These are phyloP conservation scores for Arabis hirsuta DNA, from an alignment of 345 rosid species.

Conservation along the genomic window DNA sequence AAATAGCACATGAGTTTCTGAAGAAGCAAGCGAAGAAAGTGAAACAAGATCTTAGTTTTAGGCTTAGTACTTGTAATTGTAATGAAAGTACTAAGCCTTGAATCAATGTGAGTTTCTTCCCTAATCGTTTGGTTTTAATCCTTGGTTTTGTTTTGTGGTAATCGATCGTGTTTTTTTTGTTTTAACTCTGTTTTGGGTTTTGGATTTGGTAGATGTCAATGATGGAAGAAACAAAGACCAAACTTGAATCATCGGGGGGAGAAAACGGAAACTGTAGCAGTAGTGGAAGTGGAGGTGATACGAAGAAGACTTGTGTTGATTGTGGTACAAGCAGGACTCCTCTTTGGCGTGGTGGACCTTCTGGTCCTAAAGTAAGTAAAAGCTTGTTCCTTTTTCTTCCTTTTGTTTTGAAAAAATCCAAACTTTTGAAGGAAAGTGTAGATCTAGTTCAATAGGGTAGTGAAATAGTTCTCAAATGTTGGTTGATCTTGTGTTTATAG, in stretches of 20 bases:
- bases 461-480: neutral
- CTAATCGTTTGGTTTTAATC: constrained; percentile 19
- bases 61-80: too few relatives aligned
- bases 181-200: neutral
- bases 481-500: constrained; percentile 18
- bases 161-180: neutral
- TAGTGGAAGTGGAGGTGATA: constrained; percentile 43
- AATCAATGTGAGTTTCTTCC: constrained; percentile 30
- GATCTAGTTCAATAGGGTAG: constrained; percentile 21
- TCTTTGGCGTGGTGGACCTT: constrained; percentile 97
- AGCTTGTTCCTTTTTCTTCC: neutral
- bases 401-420: neutral
- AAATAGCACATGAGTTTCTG: constrained; percentile 72
- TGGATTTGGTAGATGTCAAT: constrained; percentile 33
- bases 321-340: constrained; percentile 93
- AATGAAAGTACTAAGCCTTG: too few relatives aligned
- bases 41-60: constrained; percentile 45
- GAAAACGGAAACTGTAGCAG: constrained; percentile 42
- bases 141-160: neutral
- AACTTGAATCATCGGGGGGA: constrained; percentile 44
- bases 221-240: constrained; percentile 30
- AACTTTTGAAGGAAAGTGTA: neutral
- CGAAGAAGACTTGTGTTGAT: constrained; percentile 84
- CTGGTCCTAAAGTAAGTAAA: constrained; percentile 83
- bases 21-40: constrained; percentile 81